Evolutionary conservation across 768 basidiomycete genomes (phyloP), one percentile per base, ranked within the genome.

Genomic region (Dioszegia aurantiaca): DNA sequence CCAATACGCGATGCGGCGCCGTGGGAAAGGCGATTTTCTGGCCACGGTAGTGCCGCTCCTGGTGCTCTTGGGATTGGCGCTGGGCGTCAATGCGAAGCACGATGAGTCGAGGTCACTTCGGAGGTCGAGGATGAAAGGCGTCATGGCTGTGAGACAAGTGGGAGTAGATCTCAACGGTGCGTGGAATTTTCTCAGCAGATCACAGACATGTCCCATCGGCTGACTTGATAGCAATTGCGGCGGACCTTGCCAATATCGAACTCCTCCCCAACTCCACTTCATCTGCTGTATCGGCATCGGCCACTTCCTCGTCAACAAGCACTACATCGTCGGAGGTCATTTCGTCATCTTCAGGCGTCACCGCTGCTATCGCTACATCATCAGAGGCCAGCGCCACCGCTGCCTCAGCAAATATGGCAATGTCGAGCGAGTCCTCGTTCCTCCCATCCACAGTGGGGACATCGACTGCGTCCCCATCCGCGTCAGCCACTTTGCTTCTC

Each of bases 111-210:
- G 23, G 23, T 30, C n/a, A 33, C 30, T 30, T 23, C 30, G 48
- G 30, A 30, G 48, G 19, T 49, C 48, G 30, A 49, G 48, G 48
- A 36, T 28, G 12, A 49, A 28, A 21, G 28, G 48, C 4, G 23
- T 28, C 6, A 39, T 56, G 31, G 55, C 37, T 12, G 45, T 11
- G 16, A 45, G 55, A 17, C 55, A 48, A 23, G n/a, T 56, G n/a
- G 55, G 55, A 23, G 10, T 26, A 6, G 55, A 56, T 47, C 10
- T 56, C 1, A 33, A 42, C 36, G 24, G 55, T 56, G 19, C 16
- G 55, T 47, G 4, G 24, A 39, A n/a, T n/a, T n/a, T n/a, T n/a
- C 17, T 5, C n/a, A 12, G 3, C 24, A 17, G 16, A 21, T 14
- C 11, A 17, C 44, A 26, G 23, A 26, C 33, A 26, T 19, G 37